Conservation (phyloP, 208 protist species). For the Acanthamoeba sp. region DNA sequence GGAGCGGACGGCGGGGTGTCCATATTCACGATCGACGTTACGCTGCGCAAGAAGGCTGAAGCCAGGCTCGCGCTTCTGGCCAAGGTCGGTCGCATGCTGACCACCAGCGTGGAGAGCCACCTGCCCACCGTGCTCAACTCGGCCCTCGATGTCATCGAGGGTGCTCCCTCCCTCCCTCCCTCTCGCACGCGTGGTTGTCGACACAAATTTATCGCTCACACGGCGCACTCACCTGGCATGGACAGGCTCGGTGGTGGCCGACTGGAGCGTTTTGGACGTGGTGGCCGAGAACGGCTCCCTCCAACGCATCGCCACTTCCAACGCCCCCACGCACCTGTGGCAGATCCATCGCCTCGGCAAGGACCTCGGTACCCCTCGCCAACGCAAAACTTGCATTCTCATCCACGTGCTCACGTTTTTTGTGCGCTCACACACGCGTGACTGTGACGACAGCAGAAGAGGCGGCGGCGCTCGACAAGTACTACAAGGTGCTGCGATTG, state of each 20-base stretch:
- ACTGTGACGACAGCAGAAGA: background rate
- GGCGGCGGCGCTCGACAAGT: background rate
- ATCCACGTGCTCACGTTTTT: too few relatives aligned
- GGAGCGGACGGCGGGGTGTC: background rate
- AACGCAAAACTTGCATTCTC: too few relatives aligned
- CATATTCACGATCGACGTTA: background rate
- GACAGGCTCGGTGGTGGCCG: background rate
- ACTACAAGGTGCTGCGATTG: background rate
- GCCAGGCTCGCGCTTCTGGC: background rate
- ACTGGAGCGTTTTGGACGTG: conserved; percentile 34
- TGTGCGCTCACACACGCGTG: too few relatives aligned
- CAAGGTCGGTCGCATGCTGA: background rate
- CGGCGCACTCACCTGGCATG: too few relatives aligned
- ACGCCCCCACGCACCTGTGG: background rate
- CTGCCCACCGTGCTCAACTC: background rate
- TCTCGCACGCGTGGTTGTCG: too few relatives aligned
- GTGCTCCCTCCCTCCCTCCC: background rate
- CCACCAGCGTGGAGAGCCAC: background rate
- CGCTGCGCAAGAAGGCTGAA: background rate
- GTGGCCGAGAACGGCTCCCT: background rate
- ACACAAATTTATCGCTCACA: too few relatives aligned
- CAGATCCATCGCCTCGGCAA: background rate
- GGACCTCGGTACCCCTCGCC: too few relatives aligned
- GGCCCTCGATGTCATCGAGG: background rate
- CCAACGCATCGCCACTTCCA: conserved; percentile 4